Conservation (phyloP, 129 eudicot species). For the Pulicaria dysenterica region DNA sequence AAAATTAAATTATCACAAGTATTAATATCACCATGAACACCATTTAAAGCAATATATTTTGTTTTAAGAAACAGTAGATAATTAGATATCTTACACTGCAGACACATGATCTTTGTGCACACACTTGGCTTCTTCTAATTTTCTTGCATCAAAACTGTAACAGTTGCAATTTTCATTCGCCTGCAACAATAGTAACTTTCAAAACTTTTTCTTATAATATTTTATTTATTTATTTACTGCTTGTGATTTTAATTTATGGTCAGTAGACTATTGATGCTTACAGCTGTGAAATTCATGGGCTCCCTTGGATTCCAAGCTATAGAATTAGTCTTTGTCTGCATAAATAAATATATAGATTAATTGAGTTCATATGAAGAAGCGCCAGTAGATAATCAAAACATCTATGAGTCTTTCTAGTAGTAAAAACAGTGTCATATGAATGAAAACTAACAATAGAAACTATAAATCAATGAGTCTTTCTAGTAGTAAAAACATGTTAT, state of each 20-base stretch:
- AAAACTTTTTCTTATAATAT: not conserved
- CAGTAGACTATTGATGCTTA: slow-evolving; percentile 38
- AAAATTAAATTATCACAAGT: slow-evolving; percentile 1
- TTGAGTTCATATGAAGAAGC: not conserved
- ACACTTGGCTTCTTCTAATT: slow-evolving; percentile 74
- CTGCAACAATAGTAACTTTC: slow-evolving; percentile 39
- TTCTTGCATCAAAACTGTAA: slow-evolving; percentile 87
- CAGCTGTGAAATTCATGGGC: slow-evolving; percentile 97
- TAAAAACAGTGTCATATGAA: not conserved
- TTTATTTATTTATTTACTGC: not conserved
- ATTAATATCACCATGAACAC: slow-evolving; percentile 4
- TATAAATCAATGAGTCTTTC: not conserved
- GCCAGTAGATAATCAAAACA: not conserved
- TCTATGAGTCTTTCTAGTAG: not conserved
- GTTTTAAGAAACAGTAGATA: not conserved
- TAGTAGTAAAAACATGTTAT: too few species aligned
- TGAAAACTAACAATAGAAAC: not conserved
- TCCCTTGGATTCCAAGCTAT: slow-evolving; percentile 97
- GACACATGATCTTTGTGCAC: slow-evolving; percentile 97
- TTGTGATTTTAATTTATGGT: not conserved
- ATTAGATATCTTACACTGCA: slow-evolving; percentile 72
- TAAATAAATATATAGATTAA: not conserved
- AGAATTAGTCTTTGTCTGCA: slow-evolving; percentile 88
- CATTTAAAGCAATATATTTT: not conserved
- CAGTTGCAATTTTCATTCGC: slow-evolving; percentile 95